Evolutionary conservation across 805 yeast species (phyloP), one percentile per base, ranked within the genome.

Genomic region (Debaryomyces prosopidis): DNA sequence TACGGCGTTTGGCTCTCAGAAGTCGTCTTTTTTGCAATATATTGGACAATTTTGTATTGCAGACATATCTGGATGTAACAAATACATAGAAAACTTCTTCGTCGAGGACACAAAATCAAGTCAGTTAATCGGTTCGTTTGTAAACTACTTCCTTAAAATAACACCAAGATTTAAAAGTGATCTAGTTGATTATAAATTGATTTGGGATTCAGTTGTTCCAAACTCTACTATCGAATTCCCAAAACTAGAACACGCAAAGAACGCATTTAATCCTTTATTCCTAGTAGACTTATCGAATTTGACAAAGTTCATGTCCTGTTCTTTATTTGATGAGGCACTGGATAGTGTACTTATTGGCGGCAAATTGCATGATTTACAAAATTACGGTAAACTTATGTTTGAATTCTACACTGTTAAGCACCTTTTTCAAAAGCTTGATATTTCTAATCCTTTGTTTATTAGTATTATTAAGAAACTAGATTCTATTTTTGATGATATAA

Each of bases 361-460:
- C 2, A 36, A 37, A 27, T 19, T 45, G 19, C 20, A 34, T 26
- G 45, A 38, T n/a, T 19, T 45, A 17, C 35, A 30, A 18, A 30
- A 39, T 10, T 45, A 41, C 33, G 50, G 50, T 11, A 47, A 27
- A 20, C 31, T 43, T 11, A 14, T 46, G 3, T 44, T 43, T 23
- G 50, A 47, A 18, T 47, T 47, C 19, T 36, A 47, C 27, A 20
- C 41, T 5, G 31, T 39, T 4, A 16, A 36, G 5, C 17, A 19
- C 27, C n/a, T 43, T 12, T 30, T 42, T 10, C 42, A 42, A 12
- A 7, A 15, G 9, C 17, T 38, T 27, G 39, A 38, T 5, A 31
- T 16, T 12, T 19, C 38, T 15, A 33, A 36, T 39, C 5, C 39
- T 5, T 20, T 34, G 5, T 31, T 35, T 12, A 14, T 28, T 17